A percentile compares a stretch with the other conserved stretches of the same genome.
These are phyloP conservation scores for Aspergillus quadricinctus DNA, from an alignment of 2,329 filamentous ascomycete genomes.

Conservation along the genomic window DNA sequence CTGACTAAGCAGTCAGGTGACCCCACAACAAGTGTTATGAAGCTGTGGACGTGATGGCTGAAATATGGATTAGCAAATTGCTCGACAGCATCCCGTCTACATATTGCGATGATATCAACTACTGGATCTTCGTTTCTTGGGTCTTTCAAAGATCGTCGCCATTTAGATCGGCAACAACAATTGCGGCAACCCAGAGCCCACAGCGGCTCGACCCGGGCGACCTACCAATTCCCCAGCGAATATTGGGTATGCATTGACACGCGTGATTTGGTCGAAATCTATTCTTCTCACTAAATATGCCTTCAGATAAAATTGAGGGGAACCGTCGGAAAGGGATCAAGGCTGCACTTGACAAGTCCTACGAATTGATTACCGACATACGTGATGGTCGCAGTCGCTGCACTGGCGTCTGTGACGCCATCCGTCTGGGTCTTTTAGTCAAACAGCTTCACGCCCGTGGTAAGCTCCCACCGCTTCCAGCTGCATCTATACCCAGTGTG, in stretches of 20 bases:
- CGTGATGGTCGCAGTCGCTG: background rate
- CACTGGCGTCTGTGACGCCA: too few species aligned
- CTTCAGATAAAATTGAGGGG: background rate
- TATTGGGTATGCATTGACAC: background rate
- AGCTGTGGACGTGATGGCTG: too few species aligned
- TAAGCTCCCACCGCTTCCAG: background rate
- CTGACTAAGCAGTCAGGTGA: too few species aligned
- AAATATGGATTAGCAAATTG: too few species aligned
- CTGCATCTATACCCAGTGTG: background rate
- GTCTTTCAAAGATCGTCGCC: background rate
- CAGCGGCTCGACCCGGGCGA: background rate
- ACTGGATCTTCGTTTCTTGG: background rate
- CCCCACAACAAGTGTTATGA: too few species aligned
- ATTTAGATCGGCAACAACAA: background rate
- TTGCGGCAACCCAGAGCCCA: background rate
- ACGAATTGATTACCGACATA: background rate
- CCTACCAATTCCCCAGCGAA: background rate
- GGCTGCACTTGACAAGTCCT: background rate
- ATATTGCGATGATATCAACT: too few species aligned
- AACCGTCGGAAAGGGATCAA: background rate
- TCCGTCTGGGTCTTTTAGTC: background rate
- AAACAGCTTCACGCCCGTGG: background rate
- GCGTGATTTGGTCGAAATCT: too few species aligned
- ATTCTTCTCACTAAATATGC: too few species aligned
- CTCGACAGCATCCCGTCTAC: too few species aligned